Conservation (phyloP, 1,139 yeast species). For the Saccharomyces hybrid region DNA sequence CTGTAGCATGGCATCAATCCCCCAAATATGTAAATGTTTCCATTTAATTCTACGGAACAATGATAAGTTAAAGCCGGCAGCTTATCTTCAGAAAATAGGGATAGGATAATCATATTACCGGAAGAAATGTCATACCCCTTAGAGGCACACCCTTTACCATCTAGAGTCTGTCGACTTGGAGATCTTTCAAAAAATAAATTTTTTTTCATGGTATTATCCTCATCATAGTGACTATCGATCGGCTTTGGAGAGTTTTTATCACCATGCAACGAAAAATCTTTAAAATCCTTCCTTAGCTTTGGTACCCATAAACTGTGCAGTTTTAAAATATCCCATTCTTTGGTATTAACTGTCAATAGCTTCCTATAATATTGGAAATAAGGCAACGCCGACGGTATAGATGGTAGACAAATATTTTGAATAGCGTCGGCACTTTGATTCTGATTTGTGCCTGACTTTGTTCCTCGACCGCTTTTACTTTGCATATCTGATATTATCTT, state of each 20-base stretch:
- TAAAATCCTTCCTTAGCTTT: not conserved
- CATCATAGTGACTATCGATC: not conserved
- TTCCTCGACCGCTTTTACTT: not conserved
- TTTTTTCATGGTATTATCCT: not conserved
- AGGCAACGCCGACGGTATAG: conserved; percentile 3
- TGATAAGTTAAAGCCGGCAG: conserved; percentile 36
- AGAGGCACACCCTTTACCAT: conserved; percentile 12
- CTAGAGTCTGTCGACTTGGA: conserved; percentile 6
- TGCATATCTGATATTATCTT: not conserved
- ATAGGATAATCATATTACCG: conserved; percentile 24
- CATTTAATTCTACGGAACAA: conserved; percentile 31
- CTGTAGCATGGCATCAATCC: conserved; percentile 33
- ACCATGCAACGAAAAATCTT: not conserved
- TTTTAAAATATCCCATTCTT: conserved; percentile 7
- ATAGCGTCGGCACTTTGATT: not conserved
- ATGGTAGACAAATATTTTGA: not conserved
- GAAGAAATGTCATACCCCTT: conserved; percentile 10
- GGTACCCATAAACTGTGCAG: conserved; percentile 5
- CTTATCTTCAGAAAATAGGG: conserved; percentile 31
- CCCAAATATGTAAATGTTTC: conserved; percentile 34
- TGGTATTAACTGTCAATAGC: conserved; percentile 7
- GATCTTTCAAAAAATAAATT: not conserved
- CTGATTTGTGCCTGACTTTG: not conserved
- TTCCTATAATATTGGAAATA: conserved; percentile 10
- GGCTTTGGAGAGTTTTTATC: not conserved